Percentiles rank a stretch among this genome's conserved stretches.
Conservation (phyloP, 2,329 filamentous ascomycete species). For the Aspergillus latus region DNA sequence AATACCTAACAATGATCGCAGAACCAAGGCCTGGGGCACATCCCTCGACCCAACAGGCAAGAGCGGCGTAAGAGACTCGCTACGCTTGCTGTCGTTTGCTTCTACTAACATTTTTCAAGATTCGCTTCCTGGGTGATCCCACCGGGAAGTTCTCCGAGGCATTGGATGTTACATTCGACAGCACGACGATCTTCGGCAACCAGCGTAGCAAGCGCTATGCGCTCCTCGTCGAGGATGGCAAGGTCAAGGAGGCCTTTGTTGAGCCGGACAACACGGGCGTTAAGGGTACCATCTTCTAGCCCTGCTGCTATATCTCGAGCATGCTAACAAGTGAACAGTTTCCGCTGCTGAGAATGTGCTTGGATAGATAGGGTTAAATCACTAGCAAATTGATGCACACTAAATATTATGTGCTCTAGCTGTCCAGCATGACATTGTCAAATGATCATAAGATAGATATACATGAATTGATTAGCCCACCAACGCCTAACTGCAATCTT, state of each 20-base stretch:
- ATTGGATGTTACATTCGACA: conserved; percentile 80
- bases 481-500: conserved; percentile 22
- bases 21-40: conserved; percentile 86
- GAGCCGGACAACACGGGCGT: conserved; percentile 88
- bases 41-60: conserved; percentile 71
- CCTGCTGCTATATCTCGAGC: not conserved
- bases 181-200: conserved; percentile 74
- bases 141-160: conserved; percentile 76
- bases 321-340: conserved; percentile 33
- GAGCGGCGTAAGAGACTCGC: conserved; percentile 65
- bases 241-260: conserved; percentile 75
- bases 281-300: conserved; percentile 55
- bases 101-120: conserved; percentile 48
- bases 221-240: conserved; percentile 77
- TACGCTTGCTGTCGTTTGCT: not conserved
- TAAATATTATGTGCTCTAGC: not conserved
- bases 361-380: conserved; percentile 30
- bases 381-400: not conserved
- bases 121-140: conserved; percentile 86
- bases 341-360: conserved; percentile 53
- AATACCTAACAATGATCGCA: conserved; percentile 36
- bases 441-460: conserved; percentile 12
- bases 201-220: conserved; percentile 85
- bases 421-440: not conserved
- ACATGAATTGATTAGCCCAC: conserved; percentile 14